Evolutionary conservation across 352 stramenopile genomes (phyloP), one percentile per base, ranked within the genome.

Genomic region (Phytophthora agathidicida): DNA sequence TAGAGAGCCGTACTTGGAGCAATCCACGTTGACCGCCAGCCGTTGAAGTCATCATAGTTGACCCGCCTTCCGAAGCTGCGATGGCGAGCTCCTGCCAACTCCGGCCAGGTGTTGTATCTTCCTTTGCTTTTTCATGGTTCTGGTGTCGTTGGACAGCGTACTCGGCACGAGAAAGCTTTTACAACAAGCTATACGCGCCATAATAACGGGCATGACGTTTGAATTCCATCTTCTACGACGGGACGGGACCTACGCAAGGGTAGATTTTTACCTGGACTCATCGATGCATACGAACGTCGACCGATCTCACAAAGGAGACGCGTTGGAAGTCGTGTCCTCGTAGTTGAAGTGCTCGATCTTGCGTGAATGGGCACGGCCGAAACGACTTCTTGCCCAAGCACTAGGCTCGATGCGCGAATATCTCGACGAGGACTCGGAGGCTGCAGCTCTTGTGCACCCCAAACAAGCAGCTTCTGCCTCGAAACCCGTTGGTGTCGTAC

Each of bases 401-500:
- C 10, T 43, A 17, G 17, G 20, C 28, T 6, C 17, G 10, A 73
- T 68, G 64, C 24, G 32, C 30, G 36, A 54, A 17, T 41, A 47
- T 60, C 23, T 50, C 19, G 42, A 37, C 30, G 57, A 53, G 22
- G 36, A 60, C n/a, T 27, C 31, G n/a, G 33, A 58, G 7, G 24
- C 13, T 45, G 17, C 22, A 49, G 46, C 45, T 7, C 26, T 50
- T 11, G 46, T 53, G n/a, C 44, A 64, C 16, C 31, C 45, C 13
- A 52, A 60, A 17, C 33, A 37, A 23, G n/a, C n/a, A 4, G 9
- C 23, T 8, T 23, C 46, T 10, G 5, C 19, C 8, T n/a, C 33
- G 23, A 52, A 43, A 30, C 13, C 39, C 28, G 13, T 30, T 19
- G 43, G 69, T 16, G 26, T 51, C 5, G 54, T 84, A 14, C 62